Evolutionary conservation across 2,329 filamentous ascomycete genomes (phyloP).

Genomic region (Parastagonospora nodorum): DNA sequence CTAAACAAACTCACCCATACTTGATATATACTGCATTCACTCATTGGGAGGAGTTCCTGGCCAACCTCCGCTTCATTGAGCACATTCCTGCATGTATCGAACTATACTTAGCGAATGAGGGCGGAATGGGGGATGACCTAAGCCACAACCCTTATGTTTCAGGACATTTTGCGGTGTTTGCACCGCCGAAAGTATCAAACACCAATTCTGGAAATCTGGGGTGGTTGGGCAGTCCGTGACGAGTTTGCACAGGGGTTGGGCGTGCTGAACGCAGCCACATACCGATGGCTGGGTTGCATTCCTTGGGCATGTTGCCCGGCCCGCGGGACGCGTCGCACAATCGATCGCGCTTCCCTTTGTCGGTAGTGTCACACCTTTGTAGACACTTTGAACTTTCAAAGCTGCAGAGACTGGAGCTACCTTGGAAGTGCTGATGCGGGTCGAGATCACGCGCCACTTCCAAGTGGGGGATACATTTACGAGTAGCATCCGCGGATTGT

Average conservation of each 20-base stretch:
- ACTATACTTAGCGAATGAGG: constrained; percentile 42
- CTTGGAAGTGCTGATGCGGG: not conserved
- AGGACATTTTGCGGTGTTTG: constrained; percentile 23
- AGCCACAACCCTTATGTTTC: constrained; percentile 35
- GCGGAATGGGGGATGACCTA: constrained; percentile 42
- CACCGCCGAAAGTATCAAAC: constrained; percentile 21
- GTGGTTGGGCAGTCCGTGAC: constrained; percentile 30
- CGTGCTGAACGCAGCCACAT: constrained; percentile 36
- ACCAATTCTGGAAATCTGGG: constrained; percentile 15
- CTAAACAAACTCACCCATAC: constrained; percentile 37
- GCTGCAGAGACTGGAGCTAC: not conserved
- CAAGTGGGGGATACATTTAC: not conserved
- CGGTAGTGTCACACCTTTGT: not conserved
- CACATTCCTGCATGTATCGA: constrained; percentile 37
- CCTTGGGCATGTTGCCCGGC: constrained; percentile 16
- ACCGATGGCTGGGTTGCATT: constrained; percentile 20
- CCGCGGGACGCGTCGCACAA: constrained; percentile 21
- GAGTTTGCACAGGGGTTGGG: constrained; percentile 22
- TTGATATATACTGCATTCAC: constrained; percentile 25
- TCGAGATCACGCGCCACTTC: not conserved
- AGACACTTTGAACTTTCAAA: not conserved
- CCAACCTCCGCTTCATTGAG: constrained; percentile 39
- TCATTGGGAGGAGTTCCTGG: constrained; percentile 29
- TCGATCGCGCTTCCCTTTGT: constrained; percentile 15
- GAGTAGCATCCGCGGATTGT: not conserved